These are phyloP conservation scores for Alisma plantagoaquatica DNA, from an alignment of 106 monocot species.

Conservation along the genomic window DNA sequence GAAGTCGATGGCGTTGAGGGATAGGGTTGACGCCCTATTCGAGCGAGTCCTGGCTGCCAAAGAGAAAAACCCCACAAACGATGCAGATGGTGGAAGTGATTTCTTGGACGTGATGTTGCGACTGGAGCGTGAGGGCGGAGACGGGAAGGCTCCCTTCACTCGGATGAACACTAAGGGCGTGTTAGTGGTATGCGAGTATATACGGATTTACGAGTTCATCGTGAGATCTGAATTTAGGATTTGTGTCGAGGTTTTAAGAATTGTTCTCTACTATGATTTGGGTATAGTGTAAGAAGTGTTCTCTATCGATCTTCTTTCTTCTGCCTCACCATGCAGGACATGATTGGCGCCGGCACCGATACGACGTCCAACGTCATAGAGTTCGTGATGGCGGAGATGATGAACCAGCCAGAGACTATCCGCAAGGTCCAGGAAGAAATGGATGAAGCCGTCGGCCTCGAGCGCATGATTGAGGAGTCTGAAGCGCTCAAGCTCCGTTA, in stretches of 20 bases:
- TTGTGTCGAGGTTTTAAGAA: too few relatives aligned
- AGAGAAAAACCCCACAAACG: background rate
- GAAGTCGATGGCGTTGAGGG: too few relatives aligned
- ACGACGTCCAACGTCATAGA: conserved; percentile 14
- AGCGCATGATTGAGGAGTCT: conserved; percentile 10
- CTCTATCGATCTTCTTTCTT: background rate
- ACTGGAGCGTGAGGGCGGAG: conserved; percentile 8
- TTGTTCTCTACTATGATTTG: too few relatives aligned
- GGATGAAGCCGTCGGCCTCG: conserved; percentile 13
- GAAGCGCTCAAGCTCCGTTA: conserved; percentile 9
- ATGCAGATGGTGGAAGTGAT: conserved; percentile 7
- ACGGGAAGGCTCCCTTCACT: conserved; percentile 30
- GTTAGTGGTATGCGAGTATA: conserved; percentile 39
- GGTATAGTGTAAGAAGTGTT: background rate
- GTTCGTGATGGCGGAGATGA: conserved; percentile 18
- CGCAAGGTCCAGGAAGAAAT: conserved; percentile 8
- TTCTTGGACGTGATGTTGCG: conserved; percentile 52
- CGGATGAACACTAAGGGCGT: conserved; percentile 45
- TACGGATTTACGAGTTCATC: too few relatives aligned
- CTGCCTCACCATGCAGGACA: conserved; percentile 4
- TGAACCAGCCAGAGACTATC: conserved; percentile 1
- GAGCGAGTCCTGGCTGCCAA: conserved; percentile 27
- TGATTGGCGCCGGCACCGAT: conserved; percentile 13
- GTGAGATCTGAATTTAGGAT: too few relatives aligned
- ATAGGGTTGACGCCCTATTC: conserved; percentile 27